Percentiles rank a stretch among this genome's conserved stretches.
These are phyloP conservation scores for Fonsecaea pugnacius DNA, from an alignment of 2,329 filamentous ascomycete species.

Conservation along the genomic window DNA sequence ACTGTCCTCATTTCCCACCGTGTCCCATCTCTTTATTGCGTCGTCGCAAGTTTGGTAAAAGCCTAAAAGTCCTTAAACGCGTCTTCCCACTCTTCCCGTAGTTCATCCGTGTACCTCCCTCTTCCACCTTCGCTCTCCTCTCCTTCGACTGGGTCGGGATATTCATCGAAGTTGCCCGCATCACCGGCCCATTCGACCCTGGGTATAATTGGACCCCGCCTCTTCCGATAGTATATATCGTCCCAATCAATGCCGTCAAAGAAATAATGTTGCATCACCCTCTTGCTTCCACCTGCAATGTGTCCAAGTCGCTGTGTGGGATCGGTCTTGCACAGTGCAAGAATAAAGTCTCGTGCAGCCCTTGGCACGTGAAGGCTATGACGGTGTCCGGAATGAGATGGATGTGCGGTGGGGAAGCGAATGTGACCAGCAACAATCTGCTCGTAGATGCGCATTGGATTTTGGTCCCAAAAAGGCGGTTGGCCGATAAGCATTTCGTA, in stretches of 20 bases:
- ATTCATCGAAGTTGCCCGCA: slow-evolving; percentile 68
- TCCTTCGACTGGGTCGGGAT: slow-evolving; percentile 61
- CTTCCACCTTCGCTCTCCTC: slow-evolving; percentile 49
- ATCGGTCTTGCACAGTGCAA: slow-evolving; percentile 66
- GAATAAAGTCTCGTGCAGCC: slow-evolving; percentile 65
- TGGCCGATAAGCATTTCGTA: slow-evolving; percentile 71
- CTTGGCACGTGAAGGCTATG: slow-evolving; percentile 36
- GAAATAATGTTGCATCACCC: slow-evolving; percentile 66
- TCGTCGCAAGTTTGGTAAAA: neutral
- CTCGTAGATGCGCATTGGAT: slow-evolving; percentile 71
- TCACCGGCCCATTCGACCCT: slow-evolving; percentile 64
- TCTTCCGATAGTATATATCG: slow-evolving; percentile 62
- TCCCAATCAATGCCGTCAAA: slow-evolving; percentile 67
- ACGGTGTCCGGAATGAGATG: slow-evolving; percentile 41
- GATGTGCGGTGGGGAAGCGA: slow-evolving; percentile 65
- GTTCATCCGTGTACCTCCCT: slow-evolving; percentile 61
- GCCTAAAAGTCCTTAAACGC: slow-evolving; percentile 64
- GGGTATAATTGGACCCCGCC: slow-evolving; percentile 67
- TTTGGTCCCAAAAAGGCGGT: slow-evolving; percentile 71
- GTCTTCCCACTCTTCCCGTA: slow-evolving; percentile 64
- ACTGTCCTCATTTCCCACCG: neutral
- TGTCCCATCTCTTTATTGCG: neutral
- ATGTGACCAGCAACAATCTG: slow-evolving; percentile 68
- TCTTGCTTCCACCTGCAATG: slow-evolving; percentile 62
- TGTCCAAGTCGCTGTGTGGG: slow-evolving; percentile 66